Percentiles rank a stretch among this genome's conserved stretches.
These are phyloP conservation scores for Lophium mytilinum DNA, from an alignment of 495 filamentous ascomycete species.

Conservation along the genomic window DNA sequence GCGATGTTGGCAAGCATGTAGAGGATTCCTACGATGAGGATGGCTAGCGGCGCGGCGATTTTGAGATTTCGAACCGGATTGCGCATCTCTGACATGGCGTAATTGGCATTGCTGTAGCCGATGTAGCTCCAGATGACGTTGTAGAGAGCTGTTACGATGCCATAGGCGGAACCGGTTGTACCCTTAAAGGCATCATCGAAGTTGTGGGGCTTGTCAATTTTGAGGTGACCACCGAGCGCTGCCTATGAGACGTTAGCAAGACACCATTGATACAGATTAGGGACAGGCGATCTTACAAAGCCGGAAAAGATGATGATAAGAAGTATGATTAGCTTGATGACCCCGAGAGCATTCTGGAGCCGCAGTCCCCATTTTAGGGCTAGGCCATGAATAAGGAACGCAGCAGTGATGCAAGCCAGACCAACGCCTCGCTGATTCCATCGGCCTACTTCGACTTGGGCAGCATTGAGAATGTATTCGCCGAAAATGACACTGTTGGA, in stretches of 20 bases:
- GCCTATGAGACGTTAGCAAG: slow-evolving; percentile 24
- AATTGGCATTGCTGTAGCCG: slow-evolving; percentile 57
- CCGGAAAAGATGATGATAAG: slow-evolving; percentile 58
- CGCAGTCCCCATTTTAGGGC: slow-evolving; percentile 62
- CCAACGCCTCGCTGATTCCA: slow-evolving; percentile 43
- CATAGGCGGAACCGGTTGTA: too few species aligned
- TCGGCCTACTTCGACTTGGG: slow-evolving; percentile 9
- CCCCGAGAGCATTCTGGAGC: slow-evolving; percentile 56
- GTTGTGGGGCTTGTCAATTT: slow-evolving; percentile 52
- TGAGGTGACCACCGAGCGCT: slow-evolving; percentile 48
- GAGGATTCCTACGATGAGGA: slow-evolving; percentile 51
- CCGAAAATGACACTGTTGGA: slow-evolving; percentile 61
- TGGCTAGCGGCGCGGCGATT: slow-evolving; percentile 55
- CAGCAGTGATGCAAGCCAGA: slow-evolving; percentile 55
- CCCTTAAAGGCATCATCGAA: slow-evolving; percentile 37
- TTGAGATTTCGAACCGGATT: slow-evolving; percentile 56
- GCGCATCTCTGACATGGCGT: slow-evolving; percentile 44
- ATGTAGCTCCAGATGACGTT: slow-evolving; percentile 63
- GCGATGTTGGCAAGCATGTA: slow-evolving; percentile 67
- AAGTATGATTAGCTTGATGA: slow-evolving; percentile 61
- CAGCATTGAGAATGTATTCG: slow-evolving; percentile 50
- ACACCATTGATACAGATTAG: too few species aligned
- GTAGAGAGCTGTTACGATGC: slow-evolving; percentile 48
- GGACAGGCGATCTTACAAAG: slow-evolving; percentile 29
- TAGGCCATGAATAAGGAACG: slow-evolving; percentile 52